Percentiles rank a stretch among this genome's conserved stretches.
Conservation (phyloP, 176 grass and related monocot species). For the Melocanna baccifera region DNA sequence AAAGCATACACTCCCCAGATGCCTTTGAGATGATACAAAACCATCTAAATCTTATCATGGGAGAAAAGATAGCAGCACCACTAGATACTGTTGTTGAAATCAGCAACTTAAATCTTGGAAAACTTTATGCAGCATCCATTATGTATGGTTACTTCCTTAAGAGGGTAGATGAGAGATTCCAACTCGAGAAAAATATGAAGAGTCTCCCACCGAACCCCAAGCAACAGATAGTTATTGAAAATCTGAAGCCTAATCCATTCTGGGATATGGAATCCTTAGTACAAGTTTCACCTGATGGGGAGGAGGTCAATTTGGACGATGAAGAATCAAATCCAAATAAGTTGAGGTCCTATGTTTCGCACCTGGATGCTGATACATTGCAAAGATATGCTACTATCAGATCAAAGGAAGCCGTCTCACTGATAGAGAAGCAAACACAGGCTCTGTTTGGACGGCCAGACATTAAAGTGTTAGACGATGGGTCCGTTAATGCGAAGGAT, state of each 20-base stretch:
- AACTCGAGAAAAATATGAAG: slow-evolving; percentile 93
- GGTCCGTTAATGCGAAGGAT: slow-evolving; percentile 61
- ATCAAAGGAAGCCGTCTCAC: slow-evolving; percentile 72
- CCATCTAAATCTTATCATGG: slow-evolving; percentile 79
- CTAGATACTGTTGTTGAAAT: slow-evolving; percentile 69
- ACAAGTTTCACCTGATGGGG: slow-evolving; percentile 63
- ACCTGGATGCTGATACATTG: slow-evolving; percentile 70
- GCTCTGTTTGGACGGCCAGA: slow-evolving; percentile 89
- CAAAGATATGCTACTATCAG: slow-evolving; percentile 88
- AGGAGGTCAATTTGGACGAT: slow-evolving; percentile 40
- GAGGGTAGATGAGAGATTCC: slow-evolving; percentile 87
- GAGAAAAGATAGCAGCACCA: slow-evolving; percentile 69
- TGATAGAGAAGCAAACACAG: slow-evolving; percentile 97
- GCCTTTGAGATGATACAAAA: slow-evolving; percentile 91
- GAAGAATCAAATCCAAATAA: slow-evolving; percentile 57
- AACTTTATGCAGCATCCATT: slow-evolving; percentile 95
- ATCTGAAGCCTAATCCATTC: slow-evolving; percentile 75
- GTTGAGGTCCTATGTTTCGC: slow-evolving; percentile 78
- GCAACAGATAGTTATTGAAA: slow-evolving; percentile 59
- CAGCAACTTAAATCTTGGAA: slow-evolving; percentile 92
- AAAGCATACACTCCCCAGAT: slow-evolving; percentile 73
- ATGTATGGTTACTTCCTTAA: slow-evolving; percentile 99
- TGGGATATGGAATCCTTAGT: slow-evolving; percentile 94
- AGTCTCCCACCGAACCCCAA: slow-evolving; percentile 57
- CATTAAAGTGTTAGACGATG: slow-evolving; percentile 74